Conservation (phyloP, 2,329 filamentous ascomycete species). For the Phialophora macrospora region DNA sequence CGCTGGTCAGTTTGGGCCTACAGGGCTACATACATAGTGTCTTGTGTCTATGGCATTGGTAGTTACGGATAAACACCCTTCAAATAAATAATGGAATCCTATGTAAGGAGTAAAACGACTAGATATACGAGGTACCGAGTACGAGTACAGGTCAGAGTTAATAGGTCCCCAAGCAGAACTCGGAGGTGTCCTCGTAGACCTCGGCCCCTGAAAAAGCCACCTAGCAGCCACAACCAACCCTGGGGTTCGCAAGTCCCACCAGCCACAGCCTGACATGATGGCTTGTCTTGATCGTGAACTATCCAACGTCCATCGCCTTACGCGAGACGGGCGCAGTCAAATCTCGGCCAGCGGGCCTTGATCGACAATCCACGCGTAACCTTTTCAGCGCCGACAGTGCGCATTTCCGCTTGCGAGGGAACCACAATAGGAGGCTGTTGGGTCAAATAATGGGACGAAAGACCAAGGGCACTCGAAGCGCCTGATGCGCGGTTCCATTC, state of each 20-base stretch:
- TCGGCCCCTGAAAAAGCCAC: not conserved
- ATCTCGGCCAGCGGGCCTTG: constrained; percentile 25
- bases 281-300: not conserved
- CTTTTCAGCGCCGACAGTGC: not conserved
- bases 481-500: not conserved
- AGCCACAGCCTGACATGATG: constrained; percentile 6
- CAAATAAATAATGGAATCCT: not conserved
- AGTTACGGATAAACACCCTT: not conserved
- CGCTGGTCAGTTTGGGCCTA: not conserved
- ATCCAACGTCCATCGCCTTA: constrained; percentile 8
- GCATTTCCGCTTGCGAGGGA: not conserved
- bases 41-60: not conserved
- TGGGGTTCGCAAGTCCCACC: not conserved
- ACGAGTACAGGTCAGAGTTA: not conserved
- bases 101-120: not conserved
- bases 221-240: constrained; percentile 12
- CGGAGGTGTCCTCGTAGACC: not conserved
- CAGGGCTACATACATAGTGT: not conserved
- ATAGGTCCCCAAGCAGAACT: too few relatives aligned
- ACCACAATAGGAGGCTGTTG: constrained; percentile 5
- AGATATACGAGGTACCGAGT: too few relatives aligned
- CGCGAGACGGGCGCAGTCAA: constrained; percentile 14
- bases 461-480: not conserved
- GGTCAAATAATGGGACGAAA: not conserved
- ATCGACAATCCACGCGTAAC: constrained; percentile 23